phyloP scores from a whole-genome alignment of 106 monocot species.

The Chionographis japonica region DNA sequence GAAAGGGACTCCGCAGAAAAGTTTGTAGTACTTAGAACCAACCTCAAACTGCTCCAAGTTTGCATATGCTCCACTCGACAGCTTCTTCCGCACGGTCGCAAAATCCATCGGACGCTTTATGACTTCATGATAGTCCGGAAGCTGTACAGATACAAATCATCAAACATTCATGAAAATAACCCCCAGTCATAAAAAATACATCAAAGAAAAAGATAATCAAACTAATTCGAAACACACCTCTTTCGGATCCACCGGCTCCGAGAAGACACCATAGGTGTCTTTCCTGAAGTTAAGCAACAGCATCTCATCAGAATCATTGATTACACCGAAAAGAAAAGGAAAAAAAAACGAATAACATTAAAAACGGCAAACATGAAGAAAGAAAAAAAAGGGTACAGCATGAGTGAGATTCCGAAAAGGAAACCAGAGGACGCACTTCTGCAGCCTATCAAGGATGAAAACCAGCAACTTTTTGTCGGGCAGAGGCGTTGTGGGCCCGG shows the following conservation, averaged over 20 bases:
- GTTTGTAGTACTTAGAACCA: neutral
- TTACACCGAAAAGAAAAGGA: too few species aligned
- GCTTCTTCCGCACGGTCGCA: constrained; percentile 40
- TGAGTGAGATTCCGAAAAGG: neutral
- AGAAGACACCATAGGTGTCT: constrained; percentile 28
- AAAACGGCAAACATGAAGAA: too few species aligned
- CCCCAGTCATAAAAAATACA: too few species aligned
- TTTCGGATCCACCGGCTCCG: constrained; percentile 25
- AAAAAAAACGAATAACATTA: too few species aligned
- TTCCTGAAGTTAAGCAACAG: constrained; percentile 8
- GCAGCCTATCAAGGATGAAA: constrained; percentile 96
- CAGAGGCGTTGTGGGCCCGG: constrained; percentile 76
- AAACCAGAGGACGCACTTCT: constrained; percentile 60
- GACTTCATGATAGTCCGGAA: constrained; percentile 53
- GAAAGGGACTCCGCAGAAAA: too few species aligned
- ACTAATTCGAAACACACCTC: constrained; percentile 5
- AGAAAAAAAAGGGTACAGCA: too few species aligned
- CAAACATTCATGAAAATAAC: neutral
- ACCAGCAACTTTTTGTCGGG: constrained; percentile 92
- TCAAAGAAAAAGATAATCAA: too few species aligned
- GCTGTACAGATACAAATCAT: constrained; percentile 13
- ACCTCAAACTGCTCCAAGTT: constrained; percentile 58
- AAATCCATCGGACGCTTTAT: constrained; percentile 62
- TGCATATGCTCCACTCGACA: constrained; percentile 27
- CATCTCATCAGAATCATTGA: too few species aligned